These are phyloP conservation scores for Kwoniella sp. DNA, from an alignment of 768 basidiomycete species.

Conservation along the genomic window DNA sequence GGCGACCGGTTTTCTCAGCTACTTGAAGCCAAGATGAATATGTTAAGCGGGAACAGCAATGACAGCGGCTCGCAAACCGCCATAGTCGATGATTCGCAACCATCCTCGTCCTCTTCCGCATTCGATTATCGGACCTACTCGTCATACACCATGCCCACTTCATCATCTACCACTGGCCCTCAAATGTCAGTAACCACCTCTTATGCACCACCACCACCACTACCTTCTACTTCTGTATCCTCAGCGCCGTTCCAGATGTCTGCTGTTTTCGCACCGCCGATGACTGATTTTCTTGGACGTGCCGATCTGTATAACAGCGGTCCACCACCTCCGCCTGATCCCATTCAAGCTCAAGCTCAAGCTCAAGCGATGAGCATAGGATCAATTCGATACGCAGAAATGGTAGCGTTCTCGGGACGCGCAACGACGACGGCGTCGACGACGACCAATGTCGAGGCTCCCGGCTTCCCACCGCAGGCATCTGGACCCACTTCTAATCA, in stretches of 20 bases:
- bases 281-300: not conserved
- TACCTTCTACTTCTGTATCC: not conserved
- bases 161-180: not conserved
- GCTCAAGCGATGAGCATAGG: not conserved
- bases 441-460: not conserved
- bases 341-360: not conserved
- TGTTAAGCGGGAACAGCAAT: constrained; percentile 10
- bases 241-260: not conserved
- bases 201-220: not conserved
- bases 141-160: not conserved
- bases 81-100: not conserved
- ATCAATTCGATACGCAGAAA: not conserved
- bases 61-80: not conserved
- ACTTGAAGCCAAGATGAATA: constrained; percentile 38
- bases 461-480: not conserved
- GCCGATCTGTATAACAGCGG: not conserved
- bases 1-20: constrained; percentile 44
- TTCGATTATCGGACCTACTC: not conserved
- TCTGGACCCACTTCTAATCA: too few relatives aligned
- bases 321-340: not conserved
- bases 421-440: too few relatives aligned
- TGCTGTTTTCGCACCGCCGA: not conserved
- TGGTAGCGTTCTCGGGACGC: not conserved
- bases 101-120: not conserved
- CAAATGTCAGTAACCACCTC: not conserved